These are phyloP conservation scores for Xylariaceae sp. DNA, from an alignment of 2,329 filamentous ascomycete genomes.

Conservation along the genomic window DNA sequence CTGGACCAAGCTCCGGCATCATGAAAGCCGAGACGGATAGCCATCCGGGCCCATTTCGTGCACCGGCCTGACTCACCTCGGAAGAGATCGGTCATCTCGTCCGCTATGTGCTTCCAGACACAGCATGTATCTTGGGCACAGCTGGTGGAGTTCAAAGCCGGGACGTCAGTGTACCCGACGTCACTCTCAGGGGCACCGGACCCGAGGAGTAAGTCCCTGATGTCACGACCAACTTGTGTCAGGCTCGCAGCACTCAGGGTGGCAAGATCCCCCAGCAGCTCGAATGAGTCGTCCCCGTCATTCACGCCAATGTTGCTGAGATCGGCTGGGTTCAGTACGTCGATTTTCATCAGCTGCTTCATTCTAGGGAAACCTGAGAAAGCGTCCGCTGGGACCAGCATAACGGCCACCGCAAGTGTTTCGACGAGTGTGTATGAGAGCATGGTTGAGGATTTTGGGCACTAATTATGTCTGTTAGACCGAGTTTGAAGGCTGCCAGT, in stretches of 20 bases:
- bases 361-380: constrained; percentile 20
- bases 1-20: constrained; percentile 55
- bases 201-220: constrained; percentile 48
- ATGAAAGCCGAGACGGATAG: constrained; percentile 57
- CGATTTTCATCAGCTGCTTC: constrained; percentile 30
- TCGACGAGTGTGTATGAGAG: neutral
- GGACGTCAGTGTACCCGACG: constrained; percentile 29
- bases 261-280: constrained; percentile 49
- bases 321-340: constrained; percentile 26
- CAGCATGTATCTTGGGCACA: constrained; percentile 52
- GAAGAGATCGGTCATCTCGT: constrained; percentile 48
- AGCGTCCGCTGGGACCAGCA: neutral
- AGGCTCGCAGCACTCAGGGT: constrained; percentile 41
- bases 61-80: constrained; percentile 48
- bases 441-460: neutral
- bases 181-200: constrained; percentile 36
- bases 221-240: constrained; percentile 44
- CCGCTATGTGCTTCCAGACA: constrained; percentile 52
- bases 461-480: neutral
- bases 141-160: constrained; percentile 31
- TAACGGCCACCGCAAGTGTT: neutral
- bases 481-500: neutral
- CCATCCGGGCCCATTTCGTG: constrained; percentile 51
- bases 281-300: constrained; percentile 31
- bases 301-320: constrained; percentile 16